phyloP scores from a whole-genome alignment of 2,329 filamentous ascomycete genomes.

The Arthrobotrys megalospora region DNA sequence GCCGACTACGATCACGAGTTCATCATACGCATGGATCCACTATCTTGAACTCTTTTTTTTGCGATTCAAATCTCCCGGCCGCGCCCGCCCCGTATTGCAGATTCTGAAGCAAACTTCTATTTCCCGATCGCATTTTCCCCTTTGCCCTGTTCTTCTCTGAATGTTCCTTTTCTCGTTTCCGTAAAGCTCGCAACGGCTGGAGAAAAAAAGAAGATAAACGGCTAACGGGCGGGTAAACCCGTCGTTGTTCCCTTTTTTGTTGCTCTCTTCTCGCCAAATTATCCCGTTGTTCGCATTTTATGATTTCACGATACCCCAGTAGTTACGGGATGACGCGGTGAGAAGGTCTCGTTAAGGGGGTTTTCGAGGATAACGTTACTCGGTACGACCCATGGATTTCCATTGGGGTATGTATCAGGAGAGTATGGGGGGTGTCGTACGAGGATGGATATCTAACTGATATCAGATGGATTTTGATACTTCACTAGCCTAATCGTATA shows the following conservation, averaged over 20 bases:
- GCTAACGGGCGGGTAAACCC: slow-evolving; percentile 30
- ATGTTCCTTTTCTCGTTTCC: no score
- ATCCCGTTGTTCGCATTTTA: slow-evolving; percentile 5
- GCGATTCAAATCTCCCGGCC: slow-evolving; percentile 9
- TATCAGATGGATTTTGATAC: no score
- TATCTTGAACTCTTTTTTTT: no score
- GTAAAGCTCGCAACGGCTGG: neutral
- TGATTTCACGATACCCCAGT: neutral
- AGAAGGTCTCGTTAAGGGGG: neutral
- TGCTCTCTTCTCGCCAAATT: slow-evolving; percentile 11
- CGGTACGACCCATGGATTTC: neutral
- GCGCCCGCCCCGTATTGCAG: neutral
- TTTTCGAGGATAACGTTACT: slow-evolving; percentile 5
- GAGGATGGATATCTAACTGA: neutral
- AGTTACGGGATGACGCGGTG: neutral
- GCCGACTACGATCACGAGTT: neutral
- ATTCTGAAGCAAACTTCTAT: neutral
- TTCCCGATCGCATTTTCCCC: neutral
- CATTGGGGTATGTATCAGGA: neutral
- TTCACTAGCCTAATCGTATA: no score
- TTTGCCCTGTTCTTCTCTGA: no score
- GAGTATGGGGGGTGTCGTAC: neutral
- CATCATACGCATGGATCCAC: slow-evolving; percentile 3
- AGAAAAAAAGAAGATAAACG: neutral
- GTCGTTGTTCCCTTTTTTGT: neutral